These are phyloP conservation scores for Pyrenophora teres DNA, from an alignment of 2,329 filamentous ascomycete species.

Conservation along the genomic window DNA sequence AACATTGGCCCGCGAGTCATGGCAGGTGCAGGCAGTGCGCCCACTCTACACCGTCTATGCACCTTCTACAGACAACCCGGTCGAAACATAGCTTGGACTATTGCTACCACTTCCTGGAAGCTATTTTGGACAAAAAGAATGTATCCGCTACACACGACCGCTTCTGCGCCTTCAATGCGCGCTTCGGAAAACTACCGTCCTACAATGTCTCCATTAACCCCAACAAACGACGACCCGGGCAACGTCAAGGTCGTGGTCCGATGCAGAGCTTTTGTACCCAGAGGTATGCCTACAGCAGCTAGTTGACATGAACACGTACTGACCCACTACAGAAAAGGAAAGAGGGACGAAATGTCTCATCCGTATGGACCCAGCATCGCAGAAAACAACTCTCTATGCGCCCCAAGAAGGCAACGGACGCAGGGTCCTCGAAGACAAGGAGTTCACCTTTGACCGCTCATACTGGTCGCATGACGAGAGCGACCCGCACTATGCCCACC, in stretches of 20 bases:
- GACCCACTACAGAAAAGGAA: conserved; percentile 69
- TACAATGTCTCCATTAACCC: conserved; percentile 36
- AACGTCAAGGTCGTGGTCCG: conserved; percentile 59
- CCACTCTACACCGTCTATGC: conserved; percentile 30
- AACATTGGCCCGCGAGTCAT: conserved; percentile 20
- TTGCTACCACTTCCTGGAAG: conserved; percentile 31
- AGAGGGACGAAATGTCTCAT: conserved; percentile 83
- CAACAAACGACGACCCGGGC: conserved; percentile 49
- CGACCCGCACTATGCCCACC: conserved; percentile 85
- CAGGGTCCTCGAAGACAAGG: conserved; percentile 82
- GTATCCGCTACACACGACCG: conserved; percentile 43
- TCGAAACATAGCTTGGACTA: conserved; percentile 31
- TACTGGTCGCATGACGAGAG: conserved; percentile 90
- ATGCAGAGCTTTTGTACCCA: conserved; percentile 53
- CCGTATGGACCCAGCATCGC: conserved; percentile 84
- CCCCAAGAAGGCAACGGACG: conserved; percentile 69
- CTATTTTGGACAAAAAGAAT: conserved; percentile 35
- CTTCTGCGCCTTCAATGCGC: conserved; percentile 53
- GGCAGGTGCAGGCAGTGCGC: conserved; percentile 26
- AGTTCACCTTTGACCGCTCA: conserved; percentile 94
- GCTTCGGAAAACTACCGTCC: conserved; percentile 42
- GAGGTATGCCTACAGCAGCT: conserved; percentile 42
- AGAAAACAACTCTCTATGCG: conserved; percentile 79
- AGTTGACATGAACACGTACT: conserved; percentile 19
- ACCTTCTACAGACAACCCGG: conserved; percentile 37